Evolutionary conservation across 2,329 filamentous ascomycete genomes (phyloP), one percentile per base, ranked within the genome.

Genomic region (Hymenoscyphus infarciens): DNA sequence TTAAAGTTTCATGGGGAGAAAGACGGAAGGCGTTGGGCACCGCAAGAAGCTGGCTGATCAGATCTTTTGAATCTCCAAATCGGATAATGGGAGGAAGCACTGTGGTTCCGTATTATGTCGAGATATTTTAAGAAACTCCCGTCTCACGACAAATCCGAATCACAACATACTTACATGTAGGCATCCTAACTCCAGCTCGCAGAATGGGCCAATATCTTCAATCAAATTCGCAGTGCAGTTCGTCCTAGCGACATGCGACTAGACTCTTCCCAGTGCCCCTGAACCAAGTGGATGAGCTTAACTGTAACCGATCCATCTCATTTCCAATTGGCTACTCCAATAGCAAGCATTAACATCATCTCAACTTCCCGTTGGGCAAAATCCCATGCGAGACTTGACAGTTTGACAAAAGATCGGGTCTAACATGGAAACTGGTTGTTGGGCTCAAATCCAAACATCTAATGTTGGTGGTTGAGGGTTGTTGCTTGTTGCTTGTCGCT

Each of bases 271-370:
- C 42, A 22, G 3, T 49, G 10, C 42, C 42, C 42, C 42, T 49
- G 42, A 22, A 49, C 39, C 5, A 45, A n/a, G 39, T 45, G 5
- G n/a, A 22, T 49, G 42, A 49, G n/a, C n/a, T 10, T 19, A 49
- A 25, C 19, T 8, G 13, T 19, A 49, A 25, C 19, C 19, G 13
- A 35, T 6, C 42, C n/a, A 22, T 22, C 19, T 22, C 10, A 61
- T 61, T 61, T 22, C 19, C 31, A 16, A 61, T 61, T 61, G 53
- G 59, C 59, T 33, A 35, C 10, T 13, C 22, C 52, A 33, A 27
- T 22, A 31, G 52, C 56, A 60, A 60, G 59, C 59, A 60, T 60
- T 27, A 53, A 45, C 22, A 31, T 60, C 27, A 61, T 61, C 38
- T 61, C 59, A 54, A 31, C 33, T 42, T 19, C n/a, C 38, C 11